Conservation (phyloP, 768 basidiomycete species). For the Lyophyllum semitale region DNA sequence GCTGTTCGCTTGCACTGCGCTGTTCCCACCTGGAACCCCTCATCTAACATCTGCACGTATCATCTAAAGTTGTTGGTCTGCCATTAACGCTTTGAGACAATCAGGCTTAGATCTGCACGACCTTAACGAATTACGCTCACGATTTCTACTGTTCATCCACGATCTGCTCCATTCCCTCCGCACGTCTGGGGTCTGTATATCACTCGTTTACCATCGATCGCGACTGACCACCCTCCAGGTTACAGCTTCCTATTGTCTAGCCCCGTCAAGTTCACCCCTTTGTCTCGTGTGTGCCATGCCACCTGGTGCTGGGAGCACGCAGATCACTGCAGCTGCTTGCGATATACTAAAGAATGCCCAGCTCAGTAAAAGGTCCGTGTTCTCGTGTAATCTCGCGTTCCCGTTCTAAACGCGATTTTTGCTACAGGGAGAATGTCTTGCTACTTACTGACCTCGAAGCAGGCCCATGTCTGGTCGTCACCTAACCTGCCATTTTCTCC, state of each 20-base stretch:
- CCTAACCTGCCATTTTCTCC: conserved; percentile 24
- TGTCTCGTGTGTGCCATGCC: conserved; percentile 61
- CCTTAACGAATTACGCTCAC: conserved; percentile 63
- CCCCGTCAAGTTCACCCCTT: conserved; percentile 59
- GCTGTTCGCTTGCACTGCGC: conserved; percentile 63
- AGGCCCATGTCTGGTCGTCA: conserved; percentile 58
- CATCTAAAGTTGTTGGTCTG: neutral
- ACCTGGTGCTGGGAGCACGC: conserved; percentile 40
- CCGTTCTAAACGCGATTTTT: neutral
- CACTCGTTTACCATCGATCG: conserved; percentile 2
- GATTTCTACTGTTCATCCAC: conserved; percentile 65
- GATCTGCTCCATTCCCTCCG: conserved; percentile 60
- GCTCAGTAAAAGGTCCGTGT: conserved; percentile 38
- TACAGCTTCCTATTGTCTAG: conserved; percentile 61
- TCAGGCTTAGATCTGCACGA: conserved; percentile 69
- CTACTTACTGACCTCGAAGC: conserved; percentile 53
- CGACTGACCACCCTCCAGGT: conserved; percentile 39
- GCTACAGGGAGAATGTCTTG: conserved; percentile 12
- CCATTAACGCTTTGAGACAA: neutral
- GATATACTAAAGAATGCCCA: conserved; percentile 47
- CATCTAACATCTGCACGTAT: conserved; percentile 57
- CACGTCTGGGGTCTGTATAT: conserved; percentile 54
- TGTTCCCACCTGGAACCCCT: conserved; percentile 65
- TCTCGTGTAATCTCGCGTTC: neutral
- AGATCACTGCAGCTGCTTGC: conserved; percentile 43